These are phyloP conservation scores for Metarhizium guizhouense DNA, from an alignment of 2,329 filamentous ascomycete genomes.

Conservation along the genomic window DNA sequence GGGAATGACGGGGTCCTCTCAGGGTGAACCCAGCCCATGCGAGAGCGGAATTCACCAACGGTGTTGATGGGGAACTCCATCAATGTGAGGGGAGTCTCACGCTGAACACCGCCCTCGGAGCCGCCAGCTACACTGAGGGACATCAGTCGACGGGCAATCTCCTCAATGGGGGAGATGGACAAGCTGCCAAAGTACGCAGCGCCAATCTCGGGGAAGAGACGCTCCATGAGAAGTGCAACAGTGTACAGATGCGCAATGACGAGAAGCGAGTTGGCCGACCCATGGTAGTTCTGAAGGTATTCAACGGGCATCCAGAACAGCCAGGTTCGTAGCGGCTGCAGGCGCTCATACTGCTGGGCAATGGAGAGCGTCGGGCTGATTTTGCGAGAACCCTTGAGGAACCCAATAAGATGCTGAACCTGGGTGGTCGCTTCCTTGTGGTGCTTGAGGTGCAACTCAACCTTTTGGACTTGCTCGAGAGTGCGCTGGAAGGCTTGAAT, in stretches of 20 bases:
- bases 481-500: conserved; percentile 58
- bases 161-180: conserved; percentile 72
- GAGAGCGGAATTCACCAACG: conserved; percentile 57
- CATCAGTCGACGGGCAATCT: conserved; percentile 70
- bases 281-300: conserved; percentile 67
- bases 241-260: conserved; percentile 90
- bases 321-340: conserved; percentile 84
- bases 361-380: conserved; percentile 61
- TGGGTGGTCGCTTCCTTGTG: conserved; percentile 61
- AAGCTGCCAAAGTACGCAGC: conserved; percentile 80
- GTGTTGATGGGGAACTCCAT: conserved; percentile 68
- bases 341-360: conserved; percentile 79
- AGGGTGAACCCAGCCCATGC: conserved; percentile 59
- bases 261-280: conserved; percentile 68
- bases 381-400: conserved; percentile 63
- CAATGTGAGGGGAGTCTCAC: conserved; percentile 47
- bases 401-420: conserved; percentile 60
- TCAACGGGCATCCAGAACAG: conserved; percentile 91
- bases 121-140: conserved; percentile 55
- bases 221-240: conserved; percentile 77
- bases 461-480: conserved; percentile 56
- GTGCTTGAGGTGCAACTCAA: conserved; percentile 60
- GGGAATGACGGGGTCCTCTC: conserved; percentile 51
- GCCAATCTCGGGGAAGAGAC: conserved; percentile 84
- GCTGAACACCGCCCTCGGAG: conserved; percentile 45